Evolutionary conservation across 306 rosid genomes (phyloP), one percentile per base, ranked within the genome.

Genomic region (Coriaria nepalensis): DNA sequence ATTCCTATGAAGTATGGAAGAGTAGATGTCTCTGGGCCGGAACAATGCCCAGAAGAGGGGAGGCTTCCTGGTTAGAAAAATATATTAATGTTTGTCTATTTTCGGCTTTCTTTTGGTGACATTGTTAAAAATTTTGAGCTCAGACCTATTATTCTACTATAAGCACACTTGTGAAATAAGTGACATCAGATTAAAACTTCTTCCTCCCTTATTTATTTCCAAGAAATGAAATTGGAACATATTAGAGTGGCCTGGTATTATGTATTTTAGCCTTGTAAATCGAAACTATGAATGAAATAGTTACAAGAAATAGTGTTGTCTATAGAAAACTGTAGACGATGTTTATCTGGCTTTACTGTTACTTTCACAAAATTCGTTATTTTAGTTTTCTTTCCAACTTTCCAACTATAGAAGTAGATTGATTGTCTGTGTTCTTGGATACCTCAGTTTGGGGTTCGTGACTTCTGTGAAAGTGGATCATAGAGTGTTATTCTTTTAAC

Each of bases 1-100:
- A 72, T 85, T 55, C 96, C 98, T 6, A 92, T 92, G 96, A 92
- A 75, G 70, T 92, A 85, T 68, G 98, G 96, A 49, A 78, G 98
- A 69, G 79, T 85, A 43, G 94, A 85, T 55, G 83, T 62, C 52
- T 52, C 85, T 10, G 72, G 42, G 48, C 86, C 98, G 20, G 81
- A 73, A 37, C 79, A 85, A 61, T 85, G 96, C 67, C 98, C 96
- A 37, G 98, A 92, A 64, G 98, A 85, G 78, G 96, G 96, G 57
- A 71, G 98, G 63, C 98, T 92, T 75, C 98, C 96, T 42, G 83
- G 98, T 92, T 53, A 55, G 79, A 48, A 37, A 50, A 39, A 52
- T 55, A 32, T 50, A 50, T 33, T 11, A 42, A 33, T 36, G 29
- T 20, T 20, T 20, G 29, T 20, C 29, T 20, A 20, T 20, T 20